Conservation (phyloP, 352 stramenopile species). For the Pythium dissimile region DNA sequence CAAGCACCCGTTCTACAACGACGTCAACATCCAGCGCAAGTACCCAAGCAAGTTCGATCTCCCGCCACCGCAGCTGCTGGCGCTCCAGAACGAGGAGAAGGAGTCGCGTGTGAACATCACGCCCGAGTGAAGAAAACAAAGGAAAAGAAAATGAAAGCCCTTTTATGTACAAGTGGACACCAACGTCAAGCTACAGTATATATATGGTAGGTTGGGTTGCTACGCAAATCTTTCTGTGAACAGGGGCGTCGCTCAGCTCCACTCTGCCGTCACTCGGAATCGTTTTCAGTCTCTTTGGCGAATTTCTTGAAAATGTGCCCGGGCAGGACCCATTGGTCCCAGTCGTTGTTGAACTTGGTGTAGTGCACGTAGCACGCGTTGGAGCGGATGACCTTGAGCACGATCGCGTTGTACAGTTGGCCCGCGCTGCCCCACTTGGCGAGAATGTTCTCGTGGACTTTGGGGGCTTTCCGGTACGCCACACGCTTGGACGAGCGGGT, state of each 20-base stretch:
- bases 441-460: constrained; percentile 71
- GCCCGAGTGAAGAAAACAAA: constrained; percentile 7
- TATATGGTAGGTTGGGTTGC: too few species aligned
- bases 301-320: constrained; percentile 83
- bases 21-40: constrained; percentile 17
- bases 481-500: constrained; percentile 42
- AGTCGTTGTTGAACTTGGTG: constrained; percentile 82
- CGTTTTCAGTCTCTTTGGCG: background rate
- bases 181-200: background rate
- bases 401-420: constrained; percentile 72
- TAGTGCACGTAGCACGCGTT: constrained; percentile 81
- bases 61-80: constrained; percentile 6
- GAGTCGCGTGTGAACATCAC: constrained; percentile 19
- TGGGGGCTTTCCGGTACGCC: constrained; percentile 50
- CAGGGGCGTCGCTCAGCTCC: too few species aligned
- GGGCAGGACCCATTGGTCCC: constrained; percentile 78
- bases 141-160: background rate
- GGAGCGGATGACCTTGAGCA: constrained; percentile 75
- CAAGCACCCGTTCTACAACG: constrained; percentile 28
- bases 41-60: constrained; percentile 17
- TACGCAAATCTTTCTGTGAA: too few species aligned
- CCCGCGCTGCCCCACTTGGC: constrained; percentile 69
- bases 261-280: background rate
- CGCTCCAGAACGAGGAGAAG: constrained; percentile 21
- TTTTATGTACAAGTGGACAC: constrained; percentile 9